Percentiles rank a stretch among this genome's conserved stretches.
phyloP scores from a whole-genome alignment of 192 early-diverging fungal species.

The Rhizophagus sp. region DNA sequence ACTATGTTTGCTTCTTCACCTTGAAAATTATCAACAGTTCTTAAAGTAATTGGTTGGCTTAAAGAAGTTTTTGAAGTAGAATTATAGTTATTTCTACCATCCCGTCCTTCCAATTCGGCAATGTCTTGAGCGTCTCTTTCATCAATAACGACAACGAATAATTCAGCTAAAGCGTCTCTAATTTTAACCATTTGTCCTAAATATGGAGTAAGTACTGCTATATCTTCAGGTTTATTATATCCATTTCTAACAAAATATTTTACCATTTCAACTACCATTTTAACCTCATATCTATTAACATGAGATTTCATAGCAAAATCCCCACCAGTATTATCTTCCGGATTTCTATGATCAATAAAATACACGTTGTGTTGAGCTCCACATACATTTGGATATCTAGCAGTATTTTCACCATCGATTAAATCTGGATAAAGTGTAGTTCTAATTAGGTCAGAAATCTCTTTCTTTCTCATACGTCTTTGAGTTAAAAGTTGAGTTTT shows the following conservation, averaged over 20 bases:
- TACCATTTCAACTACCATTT: slow-evolving; percentile 50
- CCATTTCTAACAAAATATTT: slow-evolving; percentile 55
- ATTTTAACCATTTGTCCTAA: slow-evolving; percentile 53
- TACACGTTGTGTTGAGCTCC: slow-evolving; percentile 51
- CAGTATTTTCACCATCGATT: slow-evolving; percentile 39
- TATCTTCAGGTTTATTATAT: slow-evolving; percentile 44
- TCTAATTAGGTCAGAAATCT: slow-evolving; percentile 50
- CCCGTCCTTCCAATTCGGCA: slow-evolving; percentile 22
- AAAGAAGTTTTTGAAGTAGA: background rate
- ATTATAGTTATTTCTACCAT: too few species aligned
- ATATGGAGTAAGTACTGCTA: slow-evolving; percentile 60
- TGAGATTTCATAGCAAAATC: slow-evolving; percentile 46
- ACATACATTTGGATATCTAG: slow-evolving; percentile 33
- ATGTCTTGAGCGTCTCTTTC: slow-evolving; percentile 42
- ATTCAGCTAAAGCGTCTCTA: slow-evolving; percentile 32
- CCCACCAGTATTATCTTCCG: slow-evolving; percentile 39
- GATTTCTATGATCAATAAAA: slow-evolving; percentile 50
- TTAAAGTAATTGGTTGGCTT: slow-evolving; percentile 33
- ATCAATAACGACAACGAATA: slow-evolving; percentile 39
- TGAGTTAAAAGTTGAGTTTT: slow-evolving; percentile 31
- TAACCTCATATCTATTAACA: slow-evolving; percentile 49
- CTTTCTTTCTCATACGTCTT: slow-evolving; percentile 53
- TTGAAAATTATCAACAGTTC: slow-evolving; percentile 52
- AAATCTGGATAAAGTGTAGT: slow-evolving; percentile 49
- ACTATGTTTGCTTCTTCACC: slow-evolving; percentile 48